Evolutionary conservation across 2,329 filamentous ascomycete genomes (phyloP), one percentile per base, ranked within the genome.

Genomic region (Zymoseptoria crescenta): DNA sequence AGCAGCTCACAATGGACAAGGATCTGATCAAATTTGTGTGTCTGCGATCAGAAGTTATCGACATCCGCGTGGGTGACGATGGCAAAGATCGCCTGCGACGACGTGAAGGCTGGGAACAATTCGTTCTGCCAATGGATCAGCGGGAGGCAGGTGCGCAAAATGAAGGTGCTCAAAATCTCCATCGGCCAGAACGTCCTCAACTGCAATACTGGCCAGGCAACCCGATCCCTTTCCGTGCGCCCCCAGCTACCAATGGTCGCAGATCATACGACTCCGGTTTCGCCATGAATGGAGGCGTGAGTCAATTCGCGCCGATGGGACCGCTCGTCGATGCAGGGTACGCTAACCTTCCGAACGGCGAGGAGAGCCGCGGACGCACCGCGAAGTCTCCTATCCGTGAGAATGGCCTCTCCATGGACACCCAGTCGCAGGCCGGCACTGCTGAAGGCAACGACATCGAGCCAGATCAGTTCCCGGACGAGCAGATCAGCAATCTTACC

Each of bases 21-120:
- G 85, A 89, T 48, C 74, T 92, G 57, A 78, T 97, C 61, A 89
- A 89, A 61, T 80, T 83, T 57, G 90, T 88, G 13, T 92, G 88
- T 70, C 83, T 87, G 58, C 82, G 87, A 63, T 90, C 90, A 0
- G 80, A 80, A 8, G 81, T 81, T 48, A 81, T 96, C 60, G 91
- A 97, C 67, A 87, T 89, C 68, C 81, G 87, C 52, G 75, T 85
- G 35, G 87, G 88, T 49, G 83, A 88, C 28, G 91, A 96, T 71
- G 86, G 87, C 30, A 78, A 87, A 54, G 91, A 96, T 72, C 83
- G 91, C 50, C 73, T 97, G 52, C 87, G 94, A 55, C 83, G 85
- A 60, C 82, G 83, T 27, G 82, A 90, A 20, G 85, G 84, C 27
- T 96, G 91, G 90, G 81, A 87, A 65, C 84, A 86, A 65, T 97